phyloP scores from a whole-genome alignment of 768 basidiomycete species.

The Panaeolus cyanescens region DNA sequence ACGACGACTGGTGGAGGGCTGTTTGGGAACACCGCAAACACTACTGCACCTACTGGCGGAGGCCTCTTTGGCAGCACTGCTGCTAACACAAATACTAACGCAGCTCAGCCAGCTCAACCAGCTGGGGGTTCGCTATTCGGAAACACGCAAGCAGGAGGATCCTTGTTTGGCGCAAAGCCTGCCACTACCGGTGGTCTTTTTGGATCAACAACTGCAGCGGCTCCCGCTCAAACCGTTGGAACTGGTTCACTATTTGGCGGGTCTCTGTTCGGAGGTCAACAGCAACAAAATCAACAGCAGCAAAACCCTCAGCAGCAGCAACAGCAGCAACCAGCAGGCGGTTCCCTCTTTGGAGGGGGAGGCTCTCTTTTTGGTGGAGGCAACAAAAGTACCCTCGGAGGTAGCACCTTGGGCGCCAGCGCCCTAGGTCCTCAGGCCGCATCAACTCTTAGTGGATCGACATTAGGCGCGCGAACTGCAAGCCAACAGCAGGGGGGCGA shows the following conservation, averaged over 20 bases:
- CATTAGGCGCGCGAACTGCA: conserved; percentile 30
- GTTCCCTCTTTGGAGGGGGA: conserved; percentile 28
- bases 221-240: conserved; percentile 24
- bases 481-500: conserved; percentile 54
- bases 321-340: conserved; percentile 20
- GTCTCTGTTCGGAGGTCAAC: conserved; percentile 13
- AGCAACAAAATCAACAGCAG: conserved; percentile 27
- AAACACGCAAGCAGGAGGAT: conserved; percentile 11
- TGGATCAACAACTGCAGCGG: conserved; percentile 18
- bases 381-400: conserved; percentile 27
- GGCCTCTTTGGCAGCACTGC: conserved; percentile 28
- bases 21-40: conserved; percentile 7
- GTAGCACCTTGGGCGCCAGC: conserved; percentile 21
- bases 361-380: conserved; percentile 25
- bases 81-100: conserved; percentile 4
- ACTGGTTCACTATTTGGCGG: conserved; percentile 19
- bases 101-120: conserved; percentile 6
- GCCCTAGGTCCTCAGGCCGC: conserved; percentile 23
- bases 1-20: conserved; percentile 18
- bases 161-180: conserved; percentile 25
- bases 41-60: conserved; percentile 8
- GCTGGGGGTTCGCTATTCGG: conserved; percentile 13
- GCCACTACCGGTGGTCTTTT: conserved; percentile 18
- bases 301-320: conserved; percentile 28
- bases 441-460: conserved; percentile 28